Conservation (phyloP, 257 asterid genomes). For the Voacanga thouarsii region DNA sequence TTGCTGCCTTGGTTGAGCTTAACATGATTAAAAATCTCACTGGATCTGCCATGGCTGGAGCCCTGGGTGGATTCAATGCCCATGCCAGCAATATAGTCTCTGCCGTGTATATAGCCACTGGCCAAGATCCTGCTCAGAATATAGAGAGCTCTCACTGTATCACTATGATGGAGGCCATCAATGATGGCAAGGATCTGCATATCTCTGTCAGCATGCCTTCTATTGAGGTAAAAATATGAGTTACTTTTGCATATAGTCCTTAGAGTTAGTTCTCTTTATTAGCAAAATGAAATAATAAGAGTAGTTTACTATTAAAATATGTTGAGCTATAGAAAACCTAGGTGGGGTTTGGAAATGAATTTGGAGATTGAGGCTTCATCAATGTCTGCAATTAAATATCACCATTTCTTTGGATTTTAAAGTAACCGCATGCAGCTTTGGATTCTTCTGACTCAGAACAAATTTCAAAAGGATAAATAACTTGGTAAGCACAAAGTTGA, state of each 20-base stretch:
- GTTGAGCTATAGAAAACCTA: background rate
- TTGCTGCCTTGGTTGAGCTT: constrained; percentile 47
- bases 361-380: background rate
- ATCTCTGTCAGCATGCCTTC: constrained; percentile 57
- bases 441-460: constrained; percentile 16
- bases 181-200: constrained; percentile 53
- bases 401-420: background rate
- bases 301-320: background rate
- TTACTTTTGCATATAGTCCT: background rate
- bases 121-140: constrained; percentile 59
- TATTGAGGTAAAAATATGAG: constrained; percentile 39
- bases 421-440: constrained; percentile 8
- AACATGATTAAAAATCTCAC: constrained; percentile 50
- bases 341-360: background rate
- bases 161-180: constrained; percentile 54
- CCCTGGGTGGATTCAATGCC: constrained; percentile 60
- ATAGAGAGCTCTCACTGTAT: constrained; percentile 56
- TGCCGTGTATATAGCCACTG: constrained; percentile 50
- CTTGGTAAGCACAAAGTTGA: constrained; percentile 9
- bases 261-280: background rate
- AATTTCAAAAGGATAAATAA: background rate
- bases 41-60: constrained; percentile 55
- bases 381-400: background rate
- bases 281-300: background rate
- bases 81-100: constrained; percentile 54